Evolutionary conservation across 805 yeast genomes (phyloP).

Genomic region (Huiozyma naganishii): DNA sequence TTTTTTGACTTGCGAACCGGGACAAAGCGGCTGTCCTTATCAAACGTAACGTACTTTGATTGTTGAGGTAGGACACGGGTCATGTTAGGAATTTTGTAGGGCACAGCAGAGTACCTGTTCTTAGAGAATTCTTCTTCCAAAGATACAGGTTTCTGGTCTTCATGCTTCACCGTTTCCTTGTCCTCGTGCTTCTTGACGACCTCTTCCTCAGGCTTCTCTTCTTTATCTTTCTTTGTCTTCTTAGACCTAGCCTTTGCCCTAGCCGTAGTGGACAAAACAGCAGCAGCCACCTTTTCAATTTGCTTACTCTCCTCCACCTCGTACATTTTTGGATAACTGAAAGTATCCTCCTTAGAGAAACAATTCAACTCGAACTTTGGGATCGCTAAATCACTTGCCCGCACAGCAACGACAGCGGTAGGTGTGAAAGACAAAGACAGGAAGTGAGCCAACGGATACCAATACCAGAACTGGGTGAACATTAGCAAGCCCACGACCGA

Average conservation of each 20-base stretch:
- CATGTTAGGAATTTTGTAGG: slow-evolving; percentile 66
- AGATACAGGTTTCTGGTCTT: slow-evolving; percentile 14
- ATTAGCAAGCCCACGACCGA: slow-evolving; percentile 87
- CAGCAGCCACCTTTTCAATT: slow-evolving; percentile 83
- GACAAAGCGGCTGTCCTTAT: slow-evolving; percentile 60
- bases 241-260: slow-evolving; percentile 90
- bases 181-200: slow-evolving; percentile 26
- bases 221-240: slow-evolving; percentile 44
- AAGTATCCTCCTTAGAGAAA: slow-evolving; percentile 66
- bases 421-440: slow-evolving; percentile 86
- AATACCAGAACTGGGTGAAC: slow-evolving; percentile 92
- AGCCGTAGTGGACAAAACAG: slow-evolving; percentile 87
- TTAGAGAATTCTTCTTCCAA: slow-evolving; percentile 26
- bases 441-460: slow-evolving; percentile 96
- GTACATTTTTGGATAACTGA: slow-evolving; percentile 81
- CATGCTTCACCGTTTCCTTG: slow-evolving; percentile 19
- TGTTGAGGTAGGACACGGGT: slow-evolving; percentile 87
- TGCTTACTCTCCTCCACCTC: slow-evolving; percentile 73
- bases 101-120: slow-evolving; percentile 47
- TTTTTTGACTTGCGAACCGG: slow-evolving; percentile 76
- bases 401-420: slow-evolving; percentile 79
- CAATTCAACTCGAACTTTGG: slow-evolving; percentile 78
- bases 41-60: slow-evolving; percentile 69
- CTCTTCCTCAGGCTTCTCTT: slow-evolving; percentile 30
- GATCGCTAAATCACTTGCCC: slow-evolving; percentile 63